Evolutionary conservation across 2,329 filamentous ascomycete genomes (phyloP), one percentile per base, ranked within the genome.

Genomic region (Fusarium euwallaceae): DNA sequence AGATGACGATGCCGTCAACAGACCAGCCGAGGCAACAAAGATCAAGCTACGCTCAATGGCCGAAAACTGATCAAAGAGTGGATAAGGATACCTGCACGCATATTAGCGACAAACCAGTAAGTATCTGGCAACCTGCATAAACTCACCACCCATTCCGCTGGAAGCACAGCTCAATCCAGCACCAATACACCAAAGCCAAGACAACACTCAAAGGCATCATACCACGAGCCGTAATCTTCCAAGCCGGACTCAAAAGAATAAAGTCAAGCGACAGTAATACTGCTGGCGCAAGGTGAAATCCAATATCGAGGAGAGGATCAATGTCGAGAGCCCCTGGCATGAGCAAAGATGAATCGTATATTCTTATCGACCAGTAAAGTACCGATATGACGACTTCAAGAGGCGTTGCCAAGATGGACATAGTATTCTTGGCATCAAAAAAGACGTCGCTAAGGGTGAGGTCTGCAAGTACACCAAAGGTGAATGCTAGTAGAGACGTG

Each of bases 91-190:
- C 55, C 55, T 59, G 4, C 22, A 6, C n/a, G 16, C 7, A 34
- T 24, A 27, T 59, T 27, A 59, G 55, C 14, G 20, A 27, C 20
- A 27, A 36, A 37, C 20, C 9, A 37, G 34, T 17, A 37, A 7
- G 11, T 6, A 36, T n/a, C 27, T 11, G 16, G 10, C 29, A 9
- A 22, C 29, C 32, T 59, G 17, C 32, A 16, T 39, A 37, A 39
- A 59, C 55, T 59, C 20, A 59, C 55, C 55, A 59, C 4, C 55
- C 55, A 59, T 59, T 59, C 27, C 55, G 55, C 20, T 36, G 34
- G 11, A 59, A 59, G 34, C 55, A 59, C 16, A 59, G 4, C 14
- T 59, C 55, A 39, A 59, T 59, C 55, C 55, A 59, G 16, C 55
- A 59, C 55, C 55, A 59, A 20, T 59, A 59, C 34, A 39, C 55